Evolutionary conservation across 345 rosid genomes (phyloP).

Genomic region (Geranium rotundifolium): DNA sequence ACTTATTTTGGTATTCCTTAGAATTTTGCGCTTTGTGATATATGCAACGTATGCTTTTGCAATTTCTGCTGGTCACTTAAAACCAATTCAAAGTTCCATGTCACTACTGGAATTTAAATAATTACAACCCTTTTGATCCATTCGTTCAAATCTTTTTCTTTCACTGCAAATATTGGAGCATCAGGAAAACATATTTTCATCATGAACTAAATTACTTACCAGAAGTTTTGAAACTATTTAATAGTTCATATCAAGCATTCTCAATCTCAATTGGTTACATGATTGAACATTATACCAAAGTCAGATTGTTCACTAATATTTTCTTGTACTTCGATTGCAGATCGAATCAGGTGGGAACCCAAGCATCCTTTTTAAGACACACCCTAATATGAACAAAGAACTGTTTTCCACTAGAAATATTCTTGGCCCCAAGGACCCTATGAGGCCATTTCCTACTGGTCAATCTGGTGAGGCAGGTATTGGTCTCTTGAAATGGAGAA

Average conservation of each 20-base stretch:
- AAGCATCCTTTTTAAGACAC: slow-evolving; percentile 78
- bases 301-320: slow-evolving; percentile 5
- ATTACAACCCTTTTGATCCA: background rate
- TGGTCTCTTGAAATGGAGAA: slow-evolving; percentile 97
- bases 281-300: background rate
- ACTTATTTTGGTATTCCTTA: background rate
- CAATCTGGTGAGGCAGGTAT: slow-evolving; percentile 84
- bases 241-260: no score
- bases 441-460: slow-evolving; percentile 87
- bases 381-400: slow-evolving; percentile 91
- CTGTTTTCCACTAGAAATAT: slow-evolving; percentile 64
- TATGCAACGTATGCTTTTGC: background rate
- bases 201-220: background rate
- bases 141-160: background rate
- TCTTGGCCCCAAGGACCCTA: slow-evolving; percentile 87
- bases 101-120: background rate
- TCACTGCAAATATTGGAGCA: background rate
- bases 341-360: slow-evolving; percentile 86
- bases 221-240: background rate
- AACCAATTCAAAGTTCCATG: background rate
- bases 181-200: background rate
- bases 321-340: slow-evolving; percentile 25
- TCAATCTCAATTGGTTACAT: background rate
- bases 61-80: background rate
- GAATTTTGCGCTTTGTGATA: background rate